Evolutionary conservation across 352 stramenopile genomes (phyloP).

Genomic region (Aphanomyces euteiches): DNA sequence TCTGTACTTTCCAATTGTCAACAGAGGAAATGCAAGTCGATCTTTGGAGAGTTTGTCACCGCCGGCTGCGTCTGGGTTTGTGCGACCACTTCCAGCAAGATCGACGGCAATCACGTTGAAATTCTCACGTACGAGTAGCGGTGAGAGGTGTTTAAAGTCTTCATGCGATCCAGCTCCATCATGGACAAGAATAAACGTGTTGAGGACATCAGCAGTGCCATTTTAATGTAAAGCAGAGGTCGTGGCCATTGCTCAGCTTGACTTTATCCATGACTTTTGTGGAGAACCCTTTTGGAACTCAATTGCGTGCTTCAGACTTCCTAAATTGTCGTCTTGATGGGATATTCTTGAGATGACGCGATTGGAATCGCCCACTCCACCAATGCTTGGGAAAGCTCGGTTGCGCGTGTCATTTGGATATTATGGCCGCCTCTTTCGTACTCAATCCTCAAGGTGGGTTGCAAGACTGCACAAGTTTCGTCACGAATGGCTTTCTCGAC

Average conservation of each 20-base stretch:
- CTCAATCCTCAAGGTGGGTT: not conserved
- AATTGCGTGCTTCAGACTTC: too few relatives aligned
- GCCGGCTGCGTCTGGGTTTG: not conserved
- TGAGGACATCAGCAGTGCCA: too few relatives aligned
- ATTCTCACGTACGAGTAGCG: slow-evolving; percentile 10
- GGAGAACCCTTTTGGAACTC: too few relatives aligned
- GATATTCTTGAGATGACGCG: too few relatives aligned
- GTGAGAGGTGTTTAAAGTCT: slow-evolving; percentile 14
- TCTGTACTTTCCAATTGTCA: too few relatives aligned
- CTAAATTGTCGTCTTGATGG: too few relatives aligned
- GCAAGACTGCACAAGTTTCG: not conserved
- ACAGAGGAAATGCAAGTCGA: not conserved
- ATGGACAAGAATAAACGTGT: too few relatives aligned
- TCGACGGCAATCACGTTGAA: slow-evolving; percentile 22
- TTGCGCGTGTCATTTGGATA: slow-evolving; percentile 20
- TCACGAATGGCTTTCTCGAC: not conserved
- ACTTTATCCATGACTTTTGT: too few relatives aligned
- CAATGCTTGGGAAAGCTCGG: not conserved
- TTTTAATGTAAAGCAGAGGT: too few relatives aligned
- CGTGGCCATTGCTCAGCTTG: too few relatives aligned
- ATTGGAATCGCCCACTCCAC: not conserved
- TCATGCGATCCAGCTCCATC: too few relatives aligned
- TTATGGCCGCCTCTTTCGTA: slow-evolving; percentile 20
- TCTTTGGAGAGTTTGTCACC: not conserved
- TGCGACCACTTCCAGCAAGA: slow-evolving; percentile 11